A percentile compares a stretch with the other conserved stretches of the same genome.
These are phyloP conservation scores for Microcyclospora tardicrescens DNA, from an alignment of 2,329 filamentous ascomycete genomes.

Conservation along the genomic window DNA sequence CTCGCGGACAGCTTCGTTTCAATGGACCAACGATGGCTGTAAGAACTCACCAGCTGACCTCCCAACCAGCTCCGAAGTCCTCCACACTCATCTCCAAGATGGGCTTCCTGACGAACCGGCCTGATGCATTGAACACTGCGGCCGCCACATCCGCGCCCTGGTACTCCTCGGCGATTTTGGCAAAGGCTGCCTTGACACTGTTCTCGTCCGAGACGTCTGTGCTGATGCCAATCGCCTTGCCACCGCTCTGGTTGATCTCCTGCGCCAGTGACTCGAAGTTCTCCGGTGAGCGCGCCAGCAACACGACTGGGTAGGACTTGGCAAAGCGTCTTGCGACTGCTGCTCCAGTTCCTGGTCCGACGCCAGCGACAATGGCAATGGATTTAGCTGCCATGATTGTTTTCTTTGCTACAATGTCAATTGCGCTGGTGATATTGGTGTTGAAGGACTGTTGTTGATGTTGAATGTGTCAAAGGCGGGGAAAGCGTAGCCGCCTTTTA, in stretches of 20 bases:
- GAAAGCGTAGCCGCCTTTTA: no score
- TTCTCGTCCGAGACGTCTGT: conserved; percentile 48
- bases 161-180: conserved; percentile 48
- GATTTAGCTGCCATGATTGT: conserved; percentile 35
- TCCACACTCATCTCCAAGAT: conserved; percentile 48
- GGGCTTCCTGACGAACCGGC: conserved; percentile 45
- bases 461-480: no score
- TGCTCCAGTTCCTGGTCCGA: conserved; percentile 53
- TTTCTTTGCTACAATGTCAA: no score
- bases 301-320: conserved; percentile 55
- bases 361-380: conserved; percentile 58
- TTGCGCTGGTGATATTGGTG: no score
- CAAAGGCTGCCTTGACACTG: conserved; percentile 47
- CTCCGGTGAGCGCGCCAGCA: conserved; percentile 56
- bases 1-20: no score
- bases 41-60: conserved; percentile 36
- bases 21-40: no score
- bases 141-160: conserved; percentile 36
- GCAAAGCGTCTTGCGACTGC: conserved; percentile 49
- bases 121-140: conserved; percentile 58
- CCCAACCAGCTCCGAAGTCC: conserved; percentile 41
- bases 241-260: conserved; percentile 55
- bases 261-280: conserved; percentile 53
- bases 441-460: no score
- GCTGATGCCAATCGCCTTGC: conserved; percentile 56